Percentiles rank a stretch among this genome's conserved stretches.
Conservation (phyloP, 345 rosid species). For the Ceriops decandra region DNA sequence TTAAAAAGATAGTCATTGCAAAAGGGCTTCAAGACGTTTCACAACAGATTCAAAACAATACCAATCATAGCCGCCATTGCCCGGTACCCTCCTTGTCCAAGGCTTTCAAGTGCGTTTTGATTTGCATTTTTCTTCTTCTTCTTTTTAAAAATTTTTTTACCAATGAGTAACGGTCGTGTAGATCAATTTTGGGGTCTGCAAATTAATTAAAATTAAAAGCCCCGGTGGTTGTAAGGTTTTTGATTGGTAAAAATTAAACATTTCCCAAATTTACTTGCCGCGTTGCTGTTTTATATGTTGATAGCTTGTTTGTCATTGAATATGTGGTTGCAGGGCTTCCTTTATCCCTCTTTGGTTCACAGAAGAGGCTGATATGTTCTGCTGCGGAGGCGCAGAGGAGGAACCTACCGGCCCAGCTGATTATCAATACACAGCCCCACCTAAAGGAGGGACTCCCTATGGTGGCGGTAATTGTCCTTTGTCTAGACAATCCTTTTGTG, state of each 20-base stretch:
- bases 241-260: neutral
- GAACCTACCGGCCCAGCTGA: constrained; percentile 60
- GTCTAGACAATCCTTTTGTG: neutral
- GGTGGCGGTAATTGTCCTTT: constrained; percentile 30
- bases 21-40: too few species aligned
- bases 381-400: constrained; percentile 91
- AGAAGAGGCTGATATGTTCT: constrained; percentile 45
- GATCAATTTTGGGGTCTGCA: too few species aligned
- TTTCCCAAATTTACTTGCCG: too few species aligned
- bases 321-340: constrained; percentile 9
- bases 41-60: too few species aligned
- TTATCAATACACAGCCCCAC: constrained; percentile 70
- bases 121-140: too few species aligned
- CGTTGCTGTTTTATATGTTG: neutral
- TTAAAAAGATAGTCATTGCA: constrained; percentile 1
- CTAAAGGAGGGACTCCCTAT: constrained; percentile 52
- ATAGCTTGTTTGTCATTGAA: neutral
- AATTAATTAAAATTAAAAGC: neutral
- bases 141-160: too few species aligned
- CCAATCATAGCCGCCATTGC: too few species aligned
- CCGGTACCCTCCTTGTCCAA: too few species aligned
- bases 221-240: neutral
- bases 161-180: too few species aligned
- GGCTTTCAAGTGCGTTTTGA: too few species aligned
- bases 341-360: neutral